These are phyloP conservation scores for Barnettozyma salicaria DNA, from an alignment of 805 yeast species.

Conservation along the genomic window DNA sequence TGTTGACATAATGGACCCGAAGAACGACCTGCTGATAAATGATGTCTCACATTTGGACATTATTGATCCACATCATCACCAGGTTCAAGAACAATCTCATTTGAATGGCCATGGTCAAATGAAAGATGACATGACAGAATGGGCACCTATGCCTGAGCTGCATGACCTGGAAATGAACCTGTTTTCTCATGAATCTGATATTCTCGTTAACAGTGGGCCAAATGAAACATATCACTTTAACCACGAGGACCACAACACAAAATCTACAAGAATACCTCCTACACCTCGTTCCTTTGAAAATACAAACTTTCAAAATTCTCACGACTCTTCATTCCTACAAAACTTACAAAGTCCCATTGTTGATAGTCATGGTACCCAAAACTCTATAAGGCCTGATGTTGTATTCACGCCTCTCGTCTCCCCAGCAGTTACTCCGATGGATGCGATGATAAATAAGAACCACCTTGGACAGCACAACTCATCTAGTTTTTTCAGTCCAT, in stretches of 20 bases:
- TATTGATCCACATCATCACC: constrained; percentile 11
- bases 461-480: constrained; percentile 9
- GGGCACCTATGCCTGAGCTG: constrained; percentile 13
- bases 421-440: constrained; percentile 68
- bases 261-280: constrained; percentile 15
- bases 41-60: constrained; percentile 12
- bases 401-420: constrained; percentile 73
- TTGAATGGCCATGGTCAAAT: neutral
- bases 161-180: constrained; percentile 15
- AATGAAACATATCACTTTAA: neutral
- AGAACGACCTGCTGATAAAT: constrained; percentile 6
- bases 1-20: neutral
- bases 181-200: constrained; percentile 7
- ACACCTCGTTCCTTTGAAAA: constrained; percentile 23
- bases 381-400: constrained; percentile 45
- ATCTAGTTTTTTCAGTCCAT: constrained; percentile 35
- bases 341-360: constrained; percentile 18
- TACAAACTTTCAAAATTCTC: constrained; percentile 5
- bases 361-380: constrained; percentile 9
- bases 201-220: neutral
- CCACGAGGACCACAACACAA: neutral
- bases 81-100: neutral
- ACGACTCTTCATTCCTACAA: constrained; percentile 10
- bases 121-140: constrained; percentile 6
- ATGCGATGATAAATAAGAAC: constrained; percentile 18